A percentile compares a stretch with the other conserved stretches of the same genome.
phyloP scores from a whole-genome alignment of 345 rosid species.

The Gossypium bickii region DNA sequence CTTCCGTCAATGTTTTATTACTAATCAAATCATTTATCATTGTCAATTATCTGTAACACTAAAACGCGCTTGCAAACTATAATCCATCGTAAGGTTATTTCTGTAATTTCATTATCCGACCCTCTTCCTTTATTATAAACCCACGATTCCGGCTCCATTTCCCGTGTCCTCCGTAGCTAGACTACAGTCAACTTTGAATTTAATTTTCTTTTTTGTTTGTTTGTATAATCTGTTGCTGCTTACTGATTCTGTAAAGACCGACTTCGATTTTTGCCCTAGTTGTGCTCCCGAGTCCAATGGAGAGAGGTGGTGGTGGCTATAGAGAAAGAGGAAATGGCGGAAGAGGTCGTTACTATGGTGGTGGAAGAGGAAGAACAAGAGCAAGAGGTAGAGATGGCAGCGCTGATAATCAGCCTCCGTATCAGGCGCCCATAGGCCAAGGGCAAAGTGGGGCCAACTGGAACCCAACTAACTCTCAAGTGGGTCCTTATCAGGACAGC shows the following conservation, averaged over 20 bases:
- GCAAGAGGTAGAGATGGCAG: slow-evolving; percentile 12
- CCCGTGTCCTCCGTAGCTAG: neutral
- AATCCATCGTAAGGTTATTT: neutral
- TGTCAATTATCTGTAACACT: no score
- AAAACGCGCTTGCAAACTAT: neutral
- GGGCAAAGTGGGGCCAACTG: neutral
- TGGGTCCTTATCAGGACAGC: neutral
- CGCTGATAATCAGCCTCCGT: neutral
- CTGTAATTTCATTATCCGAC: neutral
- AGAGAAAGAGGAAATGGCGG: slow-evolving; percentile 15
- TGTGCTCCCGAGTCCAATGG: slow-evolving; percentile 40
- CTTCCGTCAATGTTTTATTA: no score
- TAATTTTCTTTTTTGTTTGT: neutral
- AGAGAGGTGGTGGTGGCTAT: slow-evolving; percentile 33
- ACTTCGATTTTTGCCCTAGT: neutral
- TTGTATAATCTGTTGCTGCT: neutral
- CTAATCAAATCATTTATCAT: no score
- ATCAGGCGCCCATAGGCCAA: neutral
- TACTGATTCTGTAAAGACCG: neutral
- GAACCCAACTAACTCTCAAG: neutral
- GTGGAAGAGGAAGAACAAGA: slow-evolving; percentile 7
- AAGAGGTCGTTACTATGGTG: slow-evolving; percentile 13
- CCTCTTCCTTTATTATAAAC: neutral
- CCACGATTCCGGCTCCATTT: neutral
- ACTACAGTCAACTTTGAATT: no score